Conservation (phyloP, 192 early-diverging fungal genomes). For the Mortierella antarctica region DNA sequence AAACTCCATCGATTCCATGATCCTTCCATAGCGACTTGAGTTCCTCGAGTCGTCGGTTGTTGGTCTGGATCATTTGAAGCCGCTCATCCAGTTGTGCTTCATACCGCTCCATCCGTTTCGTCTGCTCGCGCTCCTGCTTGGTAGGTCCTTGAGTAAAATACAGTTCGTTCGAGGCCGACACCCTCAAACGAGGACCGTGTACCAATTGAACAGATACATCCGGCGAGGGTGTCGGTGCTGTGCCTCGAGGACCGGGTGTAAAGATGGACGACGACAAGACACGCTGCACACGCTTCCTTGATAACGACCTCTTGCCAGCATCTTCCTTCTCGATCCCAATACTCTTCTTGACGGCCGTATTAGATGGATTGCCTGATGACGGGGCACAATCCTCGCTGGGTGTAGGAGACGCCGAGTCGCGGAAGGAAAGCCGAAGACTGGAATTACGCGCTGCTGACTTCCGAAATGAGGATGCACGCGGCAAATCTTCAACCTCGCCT, state of each 20-base stretch:
- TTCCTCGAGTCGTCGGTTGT: conserved; percentile 27
- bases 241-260: conserved; percentile 40
- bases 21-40: conserved; percentile 13
- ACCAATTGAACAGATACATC: conserved; percentile 31
- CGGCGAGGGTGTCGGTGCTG: conserved; percentile 35
- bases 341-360: background rate
- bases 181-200: background rate
- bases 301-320: background rate
- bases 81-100: conserved; percentile 31
- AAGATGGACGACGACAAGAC: conserved; percentile 25
- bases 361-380: too few species aligned
- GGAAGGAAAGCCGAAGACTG: background rate
- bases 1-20: background rate
- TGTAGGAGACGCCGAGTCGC: conserved; percentile 11
- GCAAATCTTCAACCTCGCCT: too few species aligned
- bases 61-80: conserved; percentile 14
- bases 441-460: conserved; percentile 3
- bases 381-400: background rate
- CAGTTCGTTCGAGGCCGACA: background rate
- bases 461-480: background rate
- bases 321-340: background rate
- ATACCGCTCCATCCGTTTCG: conserved; percentile 6
- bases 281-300: conserved; percentile 7
- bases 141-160: background rate
- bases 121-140: background rate